A percentile compares a stretch with the other conserved stretches of the same genome.
Evolutionary conservation across 768 basidiomycete species (phyloP).

Genomic region (Trametes coccinea): DNA sequence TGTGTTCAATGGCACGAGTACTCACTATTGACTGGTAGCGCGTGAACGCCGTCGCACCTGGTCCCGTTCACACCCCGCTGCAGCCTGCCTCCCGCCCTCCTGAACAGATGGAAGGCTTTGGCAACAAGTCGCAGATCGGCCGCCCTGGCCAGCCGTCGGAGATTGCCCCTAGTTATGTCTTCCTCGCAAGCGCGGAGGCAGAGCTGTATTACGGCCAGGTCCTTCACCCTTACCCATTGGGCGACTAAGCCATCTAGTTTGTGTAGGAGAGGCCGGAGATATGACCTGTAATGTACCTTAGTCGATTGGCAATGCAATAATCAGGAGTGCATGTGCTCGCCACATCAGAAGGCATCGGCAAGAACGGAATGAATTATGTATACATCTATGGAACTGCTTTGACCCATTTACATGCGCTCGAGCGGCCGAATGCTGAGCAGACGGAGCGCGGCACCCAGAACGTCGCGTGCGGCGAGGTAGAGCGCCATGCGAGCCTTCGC

Average conservation of each 20-base stretch:
- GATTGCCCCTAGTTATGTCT: constrained; percentile 53
- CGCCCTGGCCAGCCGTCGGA: constrained; percentile 55
- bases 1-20: not conserved
- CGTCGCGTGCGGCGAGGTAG: constrained; percentile 86
- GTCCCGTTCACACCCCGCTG: constrained; percentile 58
- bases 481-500: constrained; percentile 86
- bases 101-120: constrained; percentile 58
- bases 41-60: constrained; percentile 38
- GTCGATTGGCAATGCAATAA: not conserved
- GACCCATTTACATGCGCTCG: constrained; percentile 76
- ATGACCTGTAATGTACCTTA: not conserved
- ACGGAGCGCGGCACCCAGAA: constrained; percentile 84
- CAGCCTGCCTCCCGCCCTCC: constrained; percentile 54
- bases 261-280: not conserved
- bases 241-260: constrained; percentile 9
- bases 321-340: not conserved
- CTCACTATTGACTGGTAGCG: constrained; percentile 9
- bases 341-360: too few species aligned
- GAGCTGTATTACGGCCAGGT: constrained; percentile 28
- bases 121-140: constrained; percentile 49
- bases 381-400: constrained; percentile 9
- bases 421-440: constrained; percentile 86
- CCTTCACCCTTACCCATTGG: constrained; percentile 26
- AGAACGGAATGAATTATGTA: constrained; percentile 9
- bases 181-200: constrained; percentile 43